Base-by-base conservation (phyloP, 176 grass and related monocot genomes). In the Canna indica region DNA sequence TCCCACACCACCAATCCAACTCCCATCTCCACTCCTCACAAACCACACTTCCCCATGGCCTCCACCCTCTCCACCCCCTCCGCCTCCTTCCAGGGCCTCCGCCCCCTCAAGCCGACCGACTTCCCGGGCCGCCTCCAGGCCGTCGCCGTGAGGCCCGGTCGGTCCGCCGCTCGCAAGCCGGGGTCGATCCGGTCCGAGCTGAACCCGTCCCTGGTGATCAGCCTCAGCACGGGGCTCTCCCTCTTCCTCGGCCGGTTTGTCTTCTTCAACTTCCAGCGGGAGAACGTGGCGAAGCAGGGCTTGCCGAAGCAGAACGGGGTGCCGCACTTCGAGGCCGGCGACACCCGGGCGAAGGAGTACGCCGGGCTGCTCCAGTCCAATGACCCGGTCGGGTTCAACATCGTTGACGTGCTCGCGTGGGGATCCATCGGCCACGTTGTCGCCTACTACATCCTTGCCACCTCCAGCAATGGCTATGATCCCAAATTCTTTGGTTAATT, bases 261-360 rank as follows among this genome's bases (percentile, higher is more conserved):
- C 44, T 93, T 99, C 83, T 99, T 99, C 84, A 93, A 93, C 82
- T 99, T 99, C 84, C 94, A 99, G 84, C 80, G 94, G 68, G 94
- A 99, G 89, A 99, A 99, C 82, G 94, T 99, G 46, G 89, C 94
- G 29, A 99, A 99, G 79, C 94, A 99, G 75, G 94, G 80, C 1
- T 42, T 99, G 7, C 94, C 94, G 13, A 82, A 52, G 78, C 94
- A 99, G 86, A 99, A 99, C 78, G 94, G 90, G 59, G 81, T 90
- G 86, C 78, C 89, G 56, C 94, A 99, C 81, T 99, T 93, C 75
- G 94, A 99, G 11, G 94, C 94, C 68, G 94, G 94, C 48, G 94
- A 99, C 78, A 36, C 29, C 73, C 86, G 94, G 32, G 94, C 95
- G 72, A 90, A 99, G 89, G 95, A 99, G 84, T 99, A 27, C 82